A percentile compares a stretch with the other conserved stretches of the same genome.
Evolutionary conservation across 2,329 filamentous ascomycete species (phyloP).

Genomic region (Colletotrichum coccodes): DNA sequence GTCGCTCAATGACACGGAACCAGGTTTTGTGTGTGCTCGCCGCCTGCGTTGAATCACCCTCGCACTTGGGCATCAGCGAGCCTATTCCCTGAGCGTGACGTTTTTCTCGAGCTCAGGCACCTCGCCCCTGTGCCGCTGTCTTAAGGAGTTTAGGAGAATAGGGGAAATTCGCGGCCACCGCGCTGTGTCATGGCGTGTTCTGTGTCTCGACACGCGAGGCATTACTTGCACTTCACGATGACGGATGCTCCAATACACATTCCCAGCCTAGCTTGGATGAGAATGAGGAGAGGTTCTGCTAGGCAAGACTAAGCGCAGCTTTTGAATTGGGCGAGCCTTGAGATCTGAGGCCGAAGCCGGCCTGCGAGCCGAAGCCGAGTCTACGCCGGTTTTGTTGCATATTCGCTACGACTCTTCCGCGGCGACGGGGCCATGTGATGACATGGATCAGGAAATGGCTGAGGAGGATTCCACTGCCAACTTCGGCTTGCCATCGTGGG

Average conservation of each 20-base stretch:
- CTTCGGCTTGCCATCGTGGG: neutral
- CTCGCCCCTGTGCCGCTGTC: slow-evolving; percentile 3
- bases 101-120: neutral
- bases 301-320: neutral
- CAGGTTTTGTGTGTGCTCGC: neutral
- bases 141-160: slow-evolving; percentile 33
- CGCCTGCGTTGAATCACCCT: neutral
- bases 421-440: neutral
- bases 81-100: neutral
- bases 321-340: neutral
- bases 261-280: neutral
- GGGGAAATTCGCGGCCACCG: slow-evolving; percentile 10
- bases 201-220: slow-evolving; percentile 28
- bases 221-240: slow-evolving; percentile 11
- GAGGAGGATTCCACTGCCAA: neutral
- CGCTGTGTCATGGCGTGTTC: neutral
- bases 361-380: neutral
- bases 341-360: neutral
- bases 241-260: slow-evolving; percentile 19
- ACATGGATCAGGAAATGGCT: neutral
- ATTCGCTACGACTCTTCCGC: too few relatives aligned
- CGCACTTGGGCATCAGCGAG: neutral
- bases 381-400: neutral
- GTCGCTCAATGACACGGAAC: neutral
- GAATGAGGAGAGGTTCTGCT: neutral